Evolutionary conservation across 2,329 filamentous ascomycete species (phyloP).

Genomic region (Penicillium occitanis): DNA sequence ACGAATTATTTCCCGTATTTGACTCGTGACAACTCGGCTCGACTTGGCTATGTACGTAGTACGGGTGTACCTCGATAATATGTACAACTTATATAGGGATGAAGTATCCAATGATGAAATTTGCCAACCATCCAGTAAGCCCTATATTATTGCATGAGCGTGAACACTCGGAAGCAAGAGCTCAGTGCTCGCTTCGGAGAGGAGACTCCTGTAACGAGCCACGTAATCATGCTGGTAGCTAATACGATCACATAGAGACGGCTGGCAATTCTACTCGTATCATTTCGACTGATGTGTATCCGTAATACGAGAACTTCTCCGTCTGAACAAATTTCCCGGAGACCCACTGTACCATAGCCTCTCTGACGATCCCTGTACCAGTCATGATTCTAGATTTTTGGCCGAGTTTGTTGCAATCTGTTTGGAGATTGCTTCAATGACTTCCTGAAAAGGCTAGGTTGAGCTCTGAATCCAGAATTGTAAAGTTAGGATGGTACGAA

Average conservation of each 20-base stretch:
- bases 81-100: background rate
- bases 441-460: background rate
- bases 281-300: background rate
- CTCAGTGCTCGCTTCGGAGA: background rate
- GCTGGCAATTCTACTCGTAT: background rate
- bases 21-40: background rate
- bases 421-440: slow-evolving; percentile 1
- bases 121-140: background rate
- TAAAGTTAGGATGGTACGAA: background rate
- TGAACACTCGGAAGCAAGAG: background rate
- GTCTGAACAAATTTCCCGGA: slow-evolving; percentile 5
- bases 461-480: background rate
- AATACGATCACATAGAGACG: background rate
- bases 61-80: background rate
- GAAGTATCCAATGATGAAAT: background rate
- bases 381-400: slow-evolving; percentile 3
- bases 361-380: background rate
- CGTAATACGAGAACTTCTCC: background rate
- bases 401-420: background rate
- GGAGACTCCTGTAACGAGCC: background rate
- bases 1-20: background rate
- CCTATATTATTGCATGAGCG: background rate
- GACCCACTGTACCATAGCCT: slow-evolving; percentile 1
- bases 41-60: background rate
- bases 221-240: background rate